Conservation (phyloP, 176 grass and related monocot genomes). For the Calamus simplicifolius region DNA sequence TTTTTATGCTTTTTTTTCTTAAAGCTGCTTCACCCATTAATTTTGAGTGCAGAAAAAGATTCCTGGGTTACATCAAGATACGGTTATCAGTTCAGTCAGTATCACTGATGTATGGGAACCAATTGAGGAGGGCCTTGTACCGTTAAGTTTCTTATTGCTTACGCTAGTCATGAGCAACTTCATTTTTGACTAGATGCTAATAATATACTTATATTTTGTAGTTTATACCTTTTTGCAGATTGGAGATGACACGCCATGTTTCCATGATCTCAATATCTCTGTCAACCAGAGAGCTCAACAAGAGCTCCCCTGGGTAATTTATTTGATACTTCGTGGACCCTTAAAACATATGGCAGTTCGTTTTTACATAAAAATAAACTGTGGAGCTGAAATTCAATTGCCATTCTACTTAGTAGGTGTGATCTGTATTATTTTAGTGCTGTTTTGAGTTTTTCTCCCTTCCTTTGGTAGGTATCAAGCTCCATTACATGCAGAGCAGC, state of each 20-base stretch:
- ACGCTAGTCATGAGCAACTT: neutral
- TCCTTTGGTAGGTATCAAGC: constrained; percentile 12
- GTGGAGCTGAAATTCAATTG: neutral
- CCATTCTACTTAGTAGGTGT: too few species aligned
- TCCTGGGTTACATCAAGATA: constrained; percentile 91
- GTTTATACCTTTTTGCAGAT: neutral
- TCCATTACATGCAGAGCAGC: constrained; percentile 2
- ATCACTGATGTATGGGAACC: constrained; percentile 99
- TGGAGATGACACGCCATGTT: constrained; percentile 21
- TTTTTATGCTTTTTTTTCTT: neutral
- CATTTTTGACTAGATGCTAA: neutral
- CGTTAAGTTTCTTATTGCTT: constrained; percentile 57
- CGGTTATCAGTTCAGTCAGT: constrained; percentile 87
- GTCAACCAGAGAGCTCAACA: constrained; percentile 15
- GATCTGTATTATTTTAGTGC: too few species aligned
- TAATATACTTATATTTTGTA: neutral
- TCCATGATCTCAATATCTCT: constrained; percentile 19
- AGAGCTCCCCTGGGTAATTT: constrained; percentile 8
- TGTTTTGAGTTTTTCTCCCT: neutral
- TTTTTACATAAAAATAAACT: neutral
- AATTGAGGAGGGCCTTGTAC: constrained; percentile 97
- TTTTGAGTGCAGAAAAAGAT: constrained; percentile 71
- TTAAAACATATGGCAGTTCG: too few species aligned
- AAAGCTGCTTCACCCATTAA: neutral
- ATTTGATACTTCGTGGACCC: neutral